Conservation (phyloP, 352 stramenopile species). For the Pythium periplocum region DNA sequence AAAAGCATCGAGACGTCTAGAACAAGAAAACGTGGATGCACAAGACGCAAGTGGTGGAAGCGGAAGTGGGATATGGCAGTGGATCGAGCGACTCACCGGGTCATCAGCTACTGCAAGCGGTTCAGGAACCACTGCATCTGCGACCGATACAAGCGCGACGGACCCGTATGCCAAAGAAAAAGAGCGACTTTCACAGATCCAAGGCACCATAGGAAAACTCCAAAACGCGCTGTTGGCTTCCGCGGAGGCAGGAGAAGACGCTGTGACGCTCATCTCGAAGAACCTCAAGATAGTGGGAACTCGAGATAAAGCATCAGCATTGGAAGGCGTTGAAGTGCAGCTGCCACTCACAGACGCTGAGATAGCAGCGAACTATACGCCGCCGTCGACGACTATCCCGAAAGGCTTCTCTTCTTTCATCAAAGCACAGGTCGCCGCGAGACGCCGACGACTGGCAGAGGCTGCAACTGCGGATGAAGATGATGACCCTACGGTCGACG, state of each 20-base stretch:
- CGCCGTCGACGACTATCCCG: constrained; percentile 45
- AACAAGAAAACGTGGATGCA: neutral
- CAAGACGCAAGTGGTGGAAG: constrained; percentile 4
- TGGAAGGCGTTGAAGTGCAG: constrained; percentile 30
- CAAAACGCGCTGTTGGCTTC: constrained; percentile 34
- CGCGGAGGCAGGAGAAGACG: constrained; percentile 38
- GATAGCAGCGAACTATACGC: constrained; percentile 41
- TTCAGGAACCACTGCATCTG: neutral
- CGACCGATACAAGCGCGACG: neutral
- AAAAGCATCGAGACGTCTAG: neutral
- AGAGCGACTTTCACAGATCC: constrained; percentile 25
- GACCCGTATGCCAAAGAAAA: constrained; percentile 30
- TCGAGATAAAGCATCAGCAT: constrained; percentile 34
- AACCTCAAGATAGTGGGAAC: constrained; percentile 50
- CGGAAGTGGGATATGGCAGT: too few species aligned
- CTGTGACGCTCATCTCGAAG: constrained; percentile 53
- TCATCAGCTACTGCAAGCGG: neutral
- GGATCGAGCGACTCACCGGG: neutral
- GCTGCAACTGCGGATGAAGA: constrained; percentile 5
- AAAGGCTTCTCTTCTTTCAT: constrained; percentile 38
- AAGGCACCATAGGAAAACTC: constrained; percentile 50
- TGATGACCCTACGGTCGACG: constrained; percentile 38
- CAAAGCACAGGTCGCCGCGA: constrained; percentile 11
- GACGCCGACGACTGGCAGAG: constrained; percentile 9
- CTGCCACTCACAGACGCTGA: constrained; percentile 37